Base-by-base conservation (phyloP, 768 basidiomycete species). In the Xanthoconium purpureum region DNA sequence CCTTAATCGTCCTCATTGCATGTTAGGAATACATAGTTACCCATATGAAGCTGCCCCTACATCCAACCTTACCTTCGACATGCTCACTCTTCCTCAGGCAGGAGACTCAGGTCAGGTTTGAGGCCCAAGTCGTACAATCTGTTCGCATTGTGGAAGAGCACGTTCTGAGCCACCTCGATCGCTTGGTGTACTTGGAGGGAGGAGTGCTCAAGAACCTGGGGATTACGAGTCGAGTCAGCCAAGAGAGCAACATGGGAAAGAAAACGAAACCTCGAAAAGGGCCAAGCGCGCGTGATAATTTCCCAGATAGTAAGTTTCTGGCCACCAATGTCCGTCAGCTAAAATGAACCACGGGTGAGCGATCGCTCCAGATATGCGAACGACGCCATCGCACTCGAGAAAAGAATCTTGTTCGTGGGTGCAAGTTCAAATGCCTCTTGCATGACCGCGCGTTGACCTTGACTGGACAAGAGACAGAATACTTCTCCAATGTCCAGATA, bases 401-500 rank as follows among this genome's bases (percentile, higher is more conserved):
- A 92, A 74, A 92, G 66, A 29, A 91, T 82, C 66, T 91, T 92
- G 66, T 84, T 89, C 30, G 84, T 89, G 13, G 90, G 90, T 17
- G 80, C 75, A 14, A 90, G 71, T 68, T 91, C 90, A 3, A 91
- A 72, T 20, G 88, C 73, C 65, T 91, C 83, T 28, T 76, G 78
- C 30, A 91, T 69, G 45, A 85, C 77, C 0, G 69, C 63, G 12
- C 80, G 74, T 67, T 91, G 89, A 3, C 88, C 90, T 7, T 79
- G 75, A 0, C 72, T 74, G 0, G 85, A 86, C 40, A 91, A 35
- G 73, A 52, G 81, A 74, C 0, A 88, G 58, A 89, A 91, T 18
- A 90, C 74, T 79, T 88, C 87, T 39, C 90, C 89, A 66, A 91
- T 88, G 69, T 92, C 90, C 44, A 91, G 73, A 63, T 80, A 91